These are phyloP conservation scores for Metschnikowia noctiluminum DNA, from an alignment of 805 yeast genomes.

Conservation along the genomic window DNA sequence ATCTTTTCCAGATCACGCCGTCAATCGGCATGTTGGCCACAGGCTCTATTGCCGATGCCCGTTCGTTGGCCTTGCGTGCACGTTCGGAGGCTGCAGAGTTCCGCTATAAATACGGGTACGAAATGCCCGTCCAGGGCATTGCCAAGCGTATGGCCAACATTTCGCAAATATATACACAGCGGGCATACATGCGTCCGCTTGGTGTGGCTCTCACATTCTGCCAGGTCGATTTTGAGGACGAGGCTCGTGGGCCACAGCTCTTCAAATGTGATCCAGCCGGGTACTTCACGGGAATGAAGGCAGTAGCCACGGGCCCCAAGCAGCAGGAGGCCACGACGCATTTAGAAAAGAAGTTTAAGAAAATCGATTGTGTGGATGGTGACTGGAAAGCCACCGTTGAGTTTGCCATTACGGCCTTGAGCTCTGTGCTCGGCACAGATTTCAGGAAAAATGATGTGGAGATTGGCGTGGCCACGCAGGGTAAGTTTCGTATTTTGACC, in stretches of 20 bases:
- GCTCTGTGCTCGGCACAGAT: conserved; percentile 86
- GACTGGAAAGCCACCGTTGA: conserved; percentile 90
- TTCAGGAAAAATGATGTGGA: conserved; percentile 92
- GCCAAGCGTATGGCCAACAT: conserved; percentile 95
- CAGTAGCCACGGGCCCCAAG: conserved; percentile 94
- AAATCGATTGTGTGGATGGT: conserved; percentile 62
- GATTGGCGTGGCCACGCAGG: conserved; percentile 79
- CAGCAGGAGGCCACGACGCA: conserved; percentile 92
- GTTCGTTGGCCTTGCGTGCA: conserved; percentile 86
- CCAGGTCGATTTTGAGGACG: conserved; percentile 66
- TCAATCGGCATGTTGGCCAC: conserved; percentile 87
- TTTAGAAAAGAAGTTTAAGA: conserved; percentile 85
- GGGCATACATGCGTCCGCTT: conserved; percentile 97
- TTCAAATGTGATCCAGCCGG: conserved; percentile 98
- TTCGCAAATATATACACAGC: conserved; percentile 93
- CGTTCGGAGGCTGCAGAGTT: conserved; percentile 95
- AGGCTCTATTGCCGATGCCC: conserved; percentile 94
- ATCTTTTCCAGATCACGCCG: conserved; percentile 77
- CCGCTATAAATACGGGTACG: conserved; percentile 91
- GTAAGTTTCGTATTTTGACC: conserved; percentile 67
- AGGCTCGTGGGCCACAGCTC: conserved; percentile 83
- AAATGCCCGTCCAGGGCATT: conserved; percentile 90
- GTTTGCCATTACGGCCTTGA: conserved; percentile 79
- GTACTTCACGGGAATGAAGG: conserved; percentile 84
- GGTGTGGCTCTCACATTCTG: conserved; percentile 91